A percentile compares a stretch with the other conserved stretches of the same genome.
Evolutionary conservation across 2,329 filamentous ascomycete species (phyloP).

Genomic region (Lasiodiplodia gonubiensis): DNA sequence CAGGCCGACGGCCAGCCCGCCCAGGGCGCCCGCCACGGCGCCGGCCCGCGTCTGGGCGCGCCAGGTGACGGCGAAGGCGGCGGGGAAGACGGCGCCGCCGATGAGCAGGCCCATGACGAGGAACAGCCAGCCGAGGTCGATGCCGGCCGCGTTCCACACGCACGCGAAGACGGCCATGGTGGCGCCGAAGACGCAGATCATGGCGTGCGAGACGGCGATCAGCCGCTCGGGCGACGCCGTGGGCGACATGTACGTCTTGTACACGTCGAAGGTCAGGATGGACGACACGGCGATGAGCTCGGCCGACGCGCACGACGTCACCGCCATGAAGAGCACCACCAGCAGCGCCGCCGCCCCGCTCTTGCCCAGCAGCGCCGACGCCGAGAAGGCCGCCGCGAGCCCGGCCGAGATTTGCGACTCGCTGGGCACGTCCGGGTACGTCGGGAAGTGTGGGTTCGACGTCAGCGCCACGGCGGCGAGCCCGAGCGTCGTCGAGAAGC

Average conservation of each 20-base stretch:
- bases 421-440: slow-evolving; percentile 51
- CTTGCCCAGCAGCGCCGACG: slow-evolving; percentile 47
- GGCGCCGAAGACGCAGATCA: slow-evolving; percentile 59
- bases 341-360: slow-evolving; percentile 43
- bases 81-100: slow-evolving; percentile 61
- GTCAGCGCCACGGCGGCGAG: slow-evolving; percentile 57
- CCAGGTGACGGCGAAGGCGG: slow-evolving; percentile 58
- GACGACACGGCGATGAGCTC: slow-evolving; percentile 61
- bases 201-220: slow-evolving; percentile 59
- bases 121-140: slow-evolving; percentile 61
- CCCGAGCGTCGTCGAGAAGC: slow-evolving; percentile 58
- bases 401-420: slow-evolving; percentile 45
- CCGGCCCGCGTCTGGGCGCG: no score
- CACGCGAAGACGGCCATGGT: slow-evolving; percentile 60
- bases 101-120: slow-evolving; percentile 62
- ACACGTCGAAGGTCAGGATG: slow-evolving; percentile 62
- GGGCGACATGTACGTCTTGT: slow-evolving; percentile 57
- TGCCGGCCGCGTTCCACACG: slow-evolving; percentile 55
- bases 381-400: slow-evolving; percentile 48
- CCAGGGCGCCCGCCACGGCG: no score
- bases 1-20: no score
- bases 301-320: slow-evolving; percentile 56
- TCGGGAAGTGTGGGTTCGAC: slow-evolving; percentile 58
- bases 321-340: slow-evolving; percentile 50
- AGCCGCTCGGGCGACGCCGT: slow-evolving; percentile 55